These are phyloP conservation scores for Tuber borchii DNA, from an alignment of 495 filamentous ascomycete genomes.

Conservation along the genomic window DNA sequence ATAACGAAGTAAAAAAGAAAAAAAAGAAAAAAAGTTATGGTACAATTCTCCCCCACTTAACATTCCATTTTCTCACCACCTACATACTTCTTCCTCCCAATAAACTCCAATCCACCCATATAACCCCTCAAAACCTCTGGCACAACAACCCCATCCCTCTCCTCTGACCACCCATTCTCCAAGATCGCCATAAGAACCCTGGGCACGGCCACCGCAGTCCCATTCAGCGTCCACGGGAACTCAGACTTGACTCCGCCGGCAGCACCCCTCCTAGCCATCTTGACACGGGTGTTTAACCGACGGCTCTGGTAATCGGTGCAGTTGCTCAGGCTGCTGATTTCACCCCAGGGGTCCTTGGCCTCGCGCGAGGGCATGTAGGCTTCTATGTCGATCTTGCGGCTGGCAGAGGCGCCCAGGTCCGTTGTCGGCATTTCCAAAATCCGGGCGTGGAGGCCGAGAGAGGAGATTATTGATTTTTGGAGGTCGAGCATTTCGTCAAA, in stretches of 20 bases:
- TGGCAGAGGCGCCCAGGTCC: constrained; percentile 82
- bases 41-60: background rate
- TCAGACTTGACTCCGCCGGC: constrained; percentile 45
- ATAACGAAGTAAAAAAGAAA: background rate
- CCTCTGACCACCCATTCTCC: constrained; percentile 83
- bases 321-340: constrained; percentile 82
- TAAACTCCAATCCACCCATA: constrained; percentile 70
- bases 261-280: constrained; percentile 46
- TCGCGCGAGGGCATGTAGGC: constrained; percentile 81
- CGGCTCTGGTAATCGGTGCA: constrained; percentile 93
- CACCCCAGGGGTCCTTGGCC: constrained; percentile 78
- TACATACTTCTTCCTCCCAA: constrained; percentile 46
- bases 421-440: constrained; percentile 84
- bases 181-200: constrained; percentile 82
- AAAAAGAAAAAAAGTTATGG: background rate
- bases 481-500: constrained; percentile 79
- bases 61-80: background rate
- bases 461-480: constrained; percentile 71
- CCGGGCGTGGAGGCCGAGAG: constrained; percentile 74
- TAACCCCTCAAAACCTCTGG: constrained; percentile 70
- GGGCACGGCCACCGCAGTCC: constrained; percentile 86
- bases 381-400: constrained; percentile 85
- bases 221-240: constrained; percentile 85
- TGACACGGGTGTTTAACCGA: constrained; percentile 65
- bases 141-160: constrained; percentile 56